Evolutionary conservation across 176 grass and related monocot genomes (phyloP), one percentile per base, ranked within the genome.

Genomic region (Miscanthus lutarioriparius): DNA sequence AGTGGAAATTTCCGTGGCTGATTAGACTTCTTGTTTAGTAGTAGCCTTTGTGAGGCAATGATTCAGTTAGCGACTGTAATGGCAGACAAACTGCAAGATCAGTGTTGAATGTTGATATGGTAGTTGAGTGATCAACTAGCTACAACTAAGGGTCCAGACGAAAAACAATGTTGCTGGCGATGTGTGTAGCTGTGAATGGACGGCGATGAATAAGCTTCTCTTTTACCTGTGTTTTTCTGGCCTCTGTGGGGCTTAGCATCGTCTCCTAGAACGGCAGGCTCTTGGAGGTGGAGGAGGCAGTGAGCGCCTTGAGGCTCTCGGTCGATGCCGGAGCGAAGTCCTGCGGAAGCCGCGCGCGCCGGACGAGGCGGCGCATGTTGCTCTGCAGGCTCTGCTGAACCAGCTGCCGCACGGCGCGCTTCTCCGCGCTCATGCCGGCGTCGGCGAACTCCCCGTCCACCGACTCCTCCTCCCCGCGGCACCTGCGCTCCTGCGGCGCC

Each of bases 331-430:
- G 96, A 84, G 85, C 77, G 28, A 92, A 87, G 45, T 96, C 91
- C 74, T 92, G 91, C 41, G 89, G 96, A 0, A 96, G 73, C 73
- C 94, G 86, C 33, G 96, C 93, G 4, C 96, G 89, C 2, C 89
- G 90, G 8, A 90, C 93, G 83, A 96, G 96, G 20, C 91, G 89
- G 26, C 89, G 75, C 96, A 99, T 91, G 86, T 99, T 99, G 74
- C 83, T 94, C 72, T 96, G 96, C 8, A 99, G 85, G 72, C 96
- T 99, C 90, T 99, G 96, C 77, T 92, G 96, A 37, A 99, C 96
- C 78, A 99, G 83, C 39, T 96, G 91, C 86, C 84, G 84, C 53
- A 99, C 93, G 8, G 93, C 96, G 69, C 80, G 88, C 80, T 88
- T 94, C 88, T 99, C 96, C 20, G 87, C 82, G 75, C 89, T 99